Base-by-base conservation (phyloP, 805 yeast species). In the Candida ovalis region DNA sequence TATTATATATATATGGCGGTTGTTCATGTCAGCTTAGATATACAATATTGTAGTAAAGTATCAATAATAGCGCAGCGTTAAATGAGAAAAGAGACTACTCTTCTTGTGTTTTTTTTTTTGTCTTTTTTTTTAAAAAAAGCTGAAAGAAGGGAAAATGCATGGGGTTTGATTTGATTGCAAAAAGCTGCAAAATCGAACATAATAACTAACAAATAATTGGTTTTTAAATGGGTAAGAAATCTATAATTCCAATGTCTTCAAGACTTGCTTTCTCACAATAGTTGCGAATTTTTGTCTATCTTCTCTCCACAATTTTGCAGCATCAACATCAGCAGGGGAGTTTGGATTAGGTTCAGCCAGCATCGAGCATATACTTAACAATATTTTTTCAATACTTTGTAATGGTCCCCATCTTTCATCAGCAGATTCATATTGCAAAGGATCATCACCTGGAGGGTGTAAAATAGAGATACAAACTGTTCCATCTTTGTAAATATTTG, bases 361-460 rank as follows among this genome's bases (percentile, higher is more conserved):
- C 97, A 94, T 91, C 60, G 96, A 87, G 77, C 91, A 81, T 21
- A 94, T 98, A 66, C 96, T 86, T 50, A 94, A 70, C 52, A 94
- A 72, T 51, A 94, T 94, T 76, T 94, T 94, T 69, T 94, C 99
- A n/a, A 94, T 91, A 63, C 96, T 87, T 66, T 94, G 99, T 27
- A 94, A 91, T 0, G 99, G 99, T 6, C 96, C 87, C 99, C 99
- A 94, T 55, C 99, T 74, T 69, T 94, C 99, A 58, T 91, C 95
- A 0, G 98, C 96, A 27, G 88, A 70, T 67, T 94, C 99, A 69
- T 94, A 94, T 76, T 86, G 90, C 65, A 90, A 81, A 19, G 99
- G 98, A 67, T 94, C 99, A 58, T 91, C 96, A 10, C 99, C 99
- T 1, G 98, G 96, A 1, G 97, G 82, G 64, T 94, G 99, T 55